Evolutionary conservation across 768 basidiomycete species (phyloP).

Genomic region (Lactarius hengduanensis): DNA sequence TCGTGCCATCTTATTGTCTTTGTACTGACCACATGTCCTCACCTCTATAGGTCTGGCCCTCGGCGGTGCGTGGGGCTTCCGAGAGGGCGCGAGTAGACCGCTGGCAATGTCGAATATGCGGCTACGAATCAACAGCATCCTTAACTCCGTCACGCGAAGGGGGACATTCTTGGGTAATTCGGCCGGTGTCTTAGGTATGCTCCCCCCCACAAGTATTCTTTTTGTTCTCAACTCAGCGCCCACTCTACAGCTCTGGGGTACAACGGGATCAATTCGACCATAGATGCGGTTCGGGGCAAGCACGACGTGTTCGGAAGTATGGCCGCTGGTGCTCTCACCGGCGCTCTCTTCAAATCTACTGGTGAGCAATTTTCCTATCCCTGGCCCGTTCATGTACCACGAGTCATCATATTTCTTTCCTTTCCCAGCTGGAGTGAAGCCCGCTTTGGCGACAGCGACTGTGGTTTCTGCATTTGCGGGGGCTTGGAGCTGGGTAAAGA

Average conservation of each 20-base stretch:
- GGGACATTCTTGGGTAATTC: constrained; percentile 99
- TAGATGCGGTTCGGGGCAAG: constrained; percentile 84
- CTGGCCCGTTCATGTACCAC: constrained; percentile 29
- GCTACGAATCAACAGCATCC: constrained; percentile 92
- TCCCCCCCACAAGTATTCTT: constrained; percentile 37
- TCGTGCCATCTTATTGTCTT: constrained; percentile 70
- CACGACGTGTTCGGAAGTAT: constrained; percentile 92
- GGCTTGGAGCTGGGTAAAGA: constrained; percentile 94
- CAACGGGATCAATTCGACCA: constrained; percentile 93
- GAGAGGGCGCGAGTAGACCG: constrained; percentile 87
- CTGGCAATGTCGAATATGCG: constrained; percentile 82
- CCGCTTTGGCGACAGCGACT: constrained; percentile 85
- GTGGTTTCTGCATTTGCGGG: constrained; percentile 89
- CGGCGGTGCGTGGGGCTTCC: constrained; percentile 94
- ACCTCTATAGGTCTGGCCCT: constrained; percentile 78
- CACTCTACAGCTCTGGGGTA: constrained; percentile 79
- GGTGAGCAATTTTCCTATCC: constrained; percentile 54
- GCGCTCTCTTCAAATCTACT: constrained; percentile 90
- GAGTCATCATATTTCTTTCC: constrained; percentile 34
- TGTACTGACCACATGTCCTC: constrained; percentile 71
- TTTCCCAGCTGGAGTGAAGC: constrained; percentile 81
- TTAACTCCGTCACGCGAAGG: constrained; percentile 95
- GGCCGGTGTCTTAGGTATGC: constrained; percentile 93
- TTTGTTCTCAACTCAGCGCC: constrained; percentile 42
- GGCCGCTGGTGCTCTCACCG: constrained; percentile 87